These are phyloP conservation scores for Dalbergia oliveri DNA, from an alignment of 306 rosid genomes.

Conservation along the genomic window DNA sequence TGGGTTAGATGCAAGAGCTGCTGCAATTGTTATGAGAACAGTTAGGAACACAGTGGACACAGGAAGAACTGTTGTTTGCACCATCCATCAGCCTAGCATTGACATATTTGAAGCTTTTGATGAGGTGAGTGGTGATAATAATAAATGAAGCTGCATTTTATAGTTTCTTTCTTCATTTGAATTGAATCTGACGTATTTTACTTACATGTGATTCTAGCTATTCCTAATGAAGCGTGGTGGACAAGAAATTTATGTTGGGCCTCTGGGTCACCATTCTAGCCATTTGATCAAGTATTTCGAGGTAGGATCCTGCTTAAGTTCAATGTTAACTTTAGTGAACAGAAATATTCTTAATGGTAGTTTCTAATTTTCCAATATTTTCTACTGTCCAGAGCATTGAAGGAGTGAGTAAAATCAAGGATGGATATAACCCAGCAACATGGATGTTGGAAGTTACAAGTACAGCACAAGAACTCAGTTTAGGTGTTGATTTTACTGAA, in stretches of 20 bases:
- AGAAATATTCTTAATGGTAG: background rate
- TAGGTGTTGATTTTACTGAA: slow-evolving; percentile 70
- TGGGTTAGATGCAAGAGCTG: slow-evolving; percentile 52
- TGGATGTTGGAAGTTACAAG: slow-evolving; percentile 91
- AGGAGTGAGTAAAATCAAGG: slow-evolving; percentile 72
- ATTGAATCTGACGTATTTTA: background rate
- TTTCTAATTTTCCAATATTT: slow-evolving; percentile 25
- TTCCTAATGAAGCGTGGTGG: slow-evolving; percentile 43
- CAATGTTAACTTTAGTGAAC: background rate
- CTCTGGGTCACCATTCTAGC: slow-evolving; percentile 34
- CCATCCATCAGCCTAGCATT: slow-evolving; percentile 49
- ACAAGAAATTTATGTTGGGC: slow-evolving; percentile 35
- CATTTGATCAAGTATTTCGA: slow-evolving; percentile 58
- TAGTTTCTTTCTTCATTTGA: background rate
- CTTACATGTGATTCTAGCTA: slow-evolving; percentile 12
- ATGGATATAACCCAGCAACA: slow-evolving; percentile 90
- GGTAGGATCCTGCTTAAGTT: slow-evolving; percentile 43
- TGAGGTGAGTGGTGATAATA: slow-evolving; percentile 35
- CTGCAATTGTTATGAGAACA: slow-evolving; percentile 50
- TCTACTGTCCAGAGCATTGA: slow-evolving; percentile 54
- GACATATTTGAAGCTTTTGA: slow-evolving; percentile 48
- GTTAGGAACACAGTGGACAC: slow-evolving; percentile 49
- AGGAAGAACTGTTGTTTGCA: slow-evolving; percentile 44
- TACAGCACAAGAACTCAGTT: slow-evolving; percentile 61
- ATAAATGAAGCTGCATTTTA: background rate